Evolutionary conservation across 331 rosid species (phyloP), one percentile per base, ranked within the genome.

Genomic region (Quercus lobata): DNA sequence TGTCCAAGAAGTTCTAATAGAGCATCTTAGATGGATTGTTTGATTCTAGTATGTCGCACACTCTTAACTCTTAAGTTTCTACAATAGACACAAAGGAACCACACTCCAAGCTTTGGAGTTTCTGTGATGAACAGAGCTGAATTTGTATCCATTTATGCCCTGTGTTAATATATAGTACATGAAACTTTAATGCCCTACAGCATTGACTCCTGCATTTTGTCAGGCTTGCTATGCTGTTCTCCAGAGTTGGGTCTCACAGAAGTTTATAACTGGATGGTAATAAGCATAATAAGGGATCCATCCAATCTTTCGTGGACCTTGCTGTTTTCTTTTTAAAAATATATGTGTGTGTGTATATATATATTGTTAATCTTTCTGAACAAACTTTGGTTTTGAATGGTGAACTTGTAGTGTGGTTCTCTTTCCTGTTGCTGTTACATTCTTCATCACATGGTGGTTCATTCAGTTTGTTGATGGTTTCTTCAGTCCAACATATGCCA

Each of bases 241-340:
- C 69, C 97, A 94, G 80, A 94, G 97, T 80, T 94, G 98, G 97
- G 87, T 89, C 71, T 94, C 98, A 7, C 92, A 92, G 92, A 94
- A 94, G 85, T 92, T 94, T 84, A 94, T 94, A 95, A 92, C 97
- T 60, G 97, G 98, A 89, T 91, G 96, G 98, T 94, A 87, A 83
- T 49, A 80, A 70, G 72, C 55, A 41, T 41, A 41, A 41, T 41
- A 8, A 41, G 46, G 46, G 46, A 41, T 41, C 46, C 46, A 8
- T 8, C 46, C 3, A 60, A 62, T 55, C 58, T 73, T 22, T 70
- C 3, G 18, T 30, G 32, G 76, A 18, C 65, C 18, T 34, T 58
- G 25, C 79, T 41, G 16, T 19, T 49, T 66, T 25, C 62, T 24
- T 41, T 69, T 57, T 57, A 25, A 74, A 37, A 7, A 37, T 7